phyloP scores from a whole-genome alignment of 768 basidiomycete genomes.

The Amanita muscaria region DNA sequence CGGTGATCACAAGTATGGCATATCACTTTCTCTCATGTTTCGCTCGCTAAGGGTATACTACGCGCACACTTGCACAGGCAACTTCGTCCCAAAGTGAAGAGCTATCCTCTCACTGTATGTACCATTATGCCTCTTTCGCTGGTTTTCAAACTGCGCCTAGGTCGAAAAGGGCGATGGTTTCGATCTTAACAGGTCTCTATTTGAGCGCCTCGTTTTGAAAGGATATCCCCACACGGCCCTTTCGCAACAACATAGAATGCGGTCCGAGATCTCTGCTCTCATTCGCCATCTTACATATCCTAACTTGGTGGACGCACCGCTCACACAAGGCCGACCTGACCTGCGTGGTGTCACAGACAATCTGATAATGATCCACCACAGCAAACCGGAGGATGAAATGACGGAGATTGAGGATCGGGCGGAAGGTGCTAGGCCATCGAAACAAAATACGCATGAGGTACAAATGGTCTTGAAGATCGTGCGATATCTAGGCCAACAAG shows the following conservation, averaged over 20 bases:
- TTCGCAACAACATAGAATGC: conserved; percentile 58
- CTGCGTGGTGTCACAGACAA: conserved; percentile 49
- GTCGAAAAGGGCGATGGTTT: conserved; percentile 56
- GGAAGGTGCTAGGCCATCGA: conserved; percentile 46
- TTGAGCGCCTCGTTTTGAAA: conserved; percentile 56
- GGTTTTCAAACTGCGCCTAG: not conserved
- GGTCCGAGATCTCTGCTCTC: conserved; percentile 60
- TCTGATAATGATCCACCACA: conserved; percentile 54
- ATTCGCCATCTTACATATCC: conserved; percentile 59
- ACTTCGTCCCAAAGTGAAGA: conserved; percentile 64
- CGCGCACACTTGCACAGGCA: conserved; percentile 33
- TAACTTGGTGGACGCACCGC: conserved; percentile 45
- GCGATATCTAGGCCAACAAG: conserved; percentile 57
- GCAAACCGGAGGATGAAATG: conserved; percentile 43
- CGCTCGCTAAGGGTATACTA: not conserved
- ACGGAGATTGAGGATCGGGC: conserved; percentile 30
- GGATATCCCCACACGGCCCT: conserved; percentile 56
- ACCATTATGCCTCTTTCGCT: not conserved
- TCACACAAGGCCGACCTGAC: conserved; percentile 39
- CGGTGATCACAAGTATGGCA: conserved; percentile 67
- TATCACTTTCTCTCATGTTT: no score
- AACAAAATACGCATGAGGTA: conserved; percentile 52
- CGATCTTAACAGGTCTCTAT: conserved; percentile 58
- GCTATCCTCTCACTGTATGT: conserved; percentile 47
- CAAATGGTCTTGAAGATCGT: conserved; percentile 60